Conservation (phyloP, 2,329 filamentous ascomycete species). For the Apiospora marii region DNA sequence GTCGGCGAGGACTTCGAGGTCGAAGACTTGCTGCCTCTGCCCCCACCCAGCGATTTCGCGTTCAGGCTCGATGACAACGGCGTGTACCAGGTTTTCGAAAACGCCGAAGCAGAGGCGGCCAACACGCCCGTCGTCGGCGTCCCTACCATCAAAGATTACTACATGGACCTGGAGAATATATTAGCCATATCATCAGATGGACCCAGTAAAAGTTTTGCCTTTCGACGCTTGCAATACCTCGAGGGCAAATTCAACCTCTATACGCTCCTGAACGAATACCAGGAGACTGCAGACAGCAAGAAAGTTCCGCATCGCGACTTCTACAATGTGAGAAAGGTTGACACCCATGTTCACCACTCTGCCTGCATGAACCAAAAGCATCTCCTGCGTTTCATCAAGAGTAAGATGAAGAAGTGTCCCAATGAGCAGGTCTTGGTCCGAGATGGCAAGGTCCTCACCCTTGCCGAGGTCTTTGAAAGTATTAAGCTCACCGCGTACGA, state of each 20-base stretch:
- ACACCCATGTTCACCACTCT: conserved; percentile 98
- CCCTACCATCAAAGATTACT: conserved; percentile 94
- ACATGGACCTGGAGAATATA: conserved; percentile 90
- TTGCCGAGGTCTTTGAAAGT: conserved; percentile 94
- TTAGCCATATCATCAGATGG: conserved; percentile 92
- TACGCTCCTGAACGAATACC: conserved; percentile 91
- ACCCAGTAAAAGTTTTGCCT: conserved; percentile 96
- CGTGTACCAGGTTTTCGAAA: conserved; percentile 92
- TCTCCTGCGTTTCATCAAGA: conserved; percentile 97
- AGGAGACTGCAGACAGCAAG: conserved; percentile 97
- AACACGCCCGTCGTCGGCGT: conserved; percentile 79
- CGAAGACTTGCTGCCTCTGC: conserved; percentile 78
- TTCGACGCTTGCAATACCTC: conserved; percentile 90
- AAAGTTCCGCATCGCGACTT: conserved; percentile 98
- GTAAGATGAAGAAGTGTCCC: conserved; percentile 98
- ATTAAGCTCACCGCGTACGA: conserved; percentile 98
- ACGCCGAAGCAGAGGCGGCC: conserved; percentile 64
- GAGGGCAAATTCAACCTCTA: conserved; percentile 98
- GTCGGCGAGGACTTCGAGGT: conserved; percentile 94
- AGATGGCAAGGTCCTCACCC: conserved; percentile 89
- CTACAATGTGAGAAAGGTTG: conserved; percentile 98
- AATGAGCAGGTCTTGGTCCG: conserved; percentile 93
- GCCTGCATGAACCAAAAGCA: conserved; percentile 99
- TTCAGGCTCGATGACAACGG: conserved; percentile 84
- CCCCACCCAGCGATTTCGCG: conserved; percentile 72